A percentile compares a stretch with the other conserved stretches of the same genome.
Conservation (phyloP, 2,329 filamentous ascomycete species). For the Fusarium floridanum region DNA sequence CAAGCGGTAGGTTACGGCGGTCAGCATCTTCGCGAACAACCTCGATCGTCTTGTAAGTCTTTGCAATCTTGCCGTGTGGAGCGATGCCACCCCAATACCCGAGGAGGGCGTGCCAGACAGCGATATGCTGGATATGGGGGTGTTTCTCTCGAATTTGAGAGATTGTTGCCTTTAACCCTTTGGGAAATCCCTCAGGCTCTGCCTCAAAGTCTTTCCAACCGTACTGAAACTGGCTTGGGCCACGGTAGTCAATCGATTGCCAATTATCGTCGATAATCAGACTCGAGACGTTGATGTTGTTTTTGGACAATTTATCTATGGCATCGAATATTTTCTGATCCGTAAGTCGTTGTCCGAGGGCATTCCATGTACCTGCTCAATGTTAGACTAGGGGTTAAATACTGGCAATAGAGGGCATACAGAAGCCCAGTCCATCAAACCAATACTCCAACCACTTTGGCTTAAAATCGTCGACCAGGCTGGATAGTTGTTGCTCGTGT, state of each 20-base stretch:
- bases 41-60: slow-evolving; percentile 81
- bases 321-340: slow-evolving; percentile 84
- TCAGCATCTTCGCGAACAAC: slow-evolving; percentile 64
- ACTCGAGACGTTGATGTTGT: slow-evolving; percentile 82
- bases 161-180: slow-evolving; percentile 80
- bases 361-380: slow-evolving; percentile 85
- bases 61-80: slow-evolving; percentile 78
- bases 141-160: slow-evolving; percentile 76
- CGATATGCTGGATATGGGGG: slow-evolving; percentile 82
- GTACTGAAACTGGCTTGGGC: slow-evolving; percentile 66
- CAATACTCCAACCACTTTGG: slow-evolving; percentile 84
- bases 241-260: slow-evolving; percentile 77
- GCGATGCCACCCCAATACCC: slow-evolving; percentile 95
- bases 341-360: slow-evolving; percentile 84
- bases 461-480: slow-evolving; percentile 62
- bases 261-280: slow-evolving; percentile 98
- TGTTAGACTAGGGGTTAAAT: slow-evolving; percentile 28
- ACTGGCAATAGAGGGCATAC: slow-evolving; percentile 58
- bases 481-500: slow-evolving; percentile 60
- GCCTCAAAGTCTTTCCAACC: slow-evolving; percentile 91
- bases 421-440: slow-evolving; percentile 94
- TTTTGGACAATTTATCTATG: slow-evolving; percentile 76
- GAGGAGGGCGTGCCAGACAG: slow-evolving; percentile 92
- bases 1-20: slow-evolving; percentile 62
- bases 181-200: slow-evolving; percentile 81